Conservation (phyloP, 371 early-diverging fungal genomes). For the Dinochytrium kinnereticum region DNA sequence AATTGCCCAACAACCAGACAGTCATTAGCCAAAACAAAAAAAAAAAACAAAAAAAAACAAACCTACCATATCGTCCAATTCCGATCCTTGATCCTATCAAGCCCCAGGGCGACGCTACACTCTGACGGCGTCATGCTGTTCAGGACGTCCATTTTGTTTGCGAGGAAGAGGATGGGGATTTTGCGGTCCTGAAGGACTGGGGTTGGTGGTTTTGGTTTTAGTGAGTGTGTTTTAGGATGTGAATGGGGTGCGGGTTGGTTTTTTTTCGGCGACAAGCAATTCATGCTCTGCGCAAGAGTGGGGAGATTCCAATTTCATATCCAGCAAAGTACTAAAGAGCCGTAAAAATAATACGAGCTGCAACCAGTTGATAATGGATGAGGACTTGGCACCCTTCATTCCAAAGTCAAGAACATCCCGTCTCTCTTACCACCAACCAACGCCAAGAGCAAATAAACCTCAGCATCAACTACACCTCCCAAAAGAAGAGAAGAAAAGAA, state of each 20-base stretch:
- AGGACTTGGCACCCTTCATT: too few species aligned
- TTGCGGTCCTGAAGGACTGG: constrained; percentile 28
- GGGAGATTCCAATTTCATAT: not conserved
- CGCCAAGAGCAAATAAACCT: not conserved
- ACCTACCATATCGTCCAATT: constrained; percentile 46
- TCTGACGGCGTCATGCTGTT: constrained; percentile 42
- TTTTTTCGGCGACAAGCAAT: too few species aligned
- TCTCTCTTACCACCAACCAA: constrained; percentile 1
- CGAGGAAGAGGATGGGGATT: constrained; percentile 43
- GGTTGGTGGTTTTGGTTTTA: too few species aligned
- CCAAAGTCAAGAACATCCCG: too few species aligned
- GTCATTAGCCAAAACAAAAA: too few species aligned
- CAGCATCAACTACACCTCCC: too few species aligned
- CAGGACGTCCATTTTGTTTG: constrained; percentile 48
- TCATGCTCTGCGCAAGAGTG: too few species aligned
- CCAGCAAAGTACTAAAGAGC: not conserved
- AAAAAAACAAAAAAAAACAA: not conserved
- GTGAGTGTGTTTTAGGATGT: too few species aligned
- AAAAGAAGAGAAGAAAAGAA: too few species aligned
- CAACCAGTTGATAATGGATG: not conserved
- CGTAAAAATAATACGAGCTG: not conserved
- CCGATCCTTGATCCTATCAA: constrained; percentile 41
- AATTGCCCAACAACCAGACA: too few species aligned
- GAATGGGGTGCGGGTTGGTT: too few species aligned
- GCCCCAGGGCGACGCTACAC: constrained; percentile 40